phyloP scores from a whole-genome alignment of 2,329 filamentous ascomycete species.

The Neonectria hederae region DNA sequence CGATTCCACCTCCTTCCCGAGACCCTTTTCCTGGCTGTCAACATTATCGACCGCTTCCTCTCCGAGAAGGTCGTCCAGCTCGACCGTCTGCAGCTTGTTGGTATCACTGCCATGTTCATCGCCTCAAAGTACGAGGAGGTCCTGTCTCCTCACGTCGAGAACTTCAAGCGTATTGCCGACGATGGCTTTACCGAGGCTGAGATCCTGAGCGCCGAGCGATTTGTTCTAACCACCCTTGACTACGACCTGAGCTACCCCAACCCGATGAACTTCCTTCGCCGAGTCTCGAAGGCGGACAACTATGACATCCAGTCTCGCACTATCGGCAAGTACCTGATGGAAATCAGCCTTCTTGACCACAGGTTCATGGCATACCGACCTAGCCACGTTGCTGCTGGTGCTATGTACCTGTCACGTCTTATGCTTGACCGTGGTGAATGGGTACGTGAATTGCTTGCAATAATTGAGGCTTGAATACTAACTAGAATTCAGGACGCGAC shows the following conservation, averaged over 20 bases:
- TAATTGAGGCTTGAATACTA: slow-evolving; percentile 38
- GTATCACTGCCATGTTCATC: slow-evolving; percentile 99
- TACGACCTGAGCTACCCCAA: slow-evolving; percentile 99
- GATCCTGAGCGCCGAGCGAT: slow-evolving; percentile 96
- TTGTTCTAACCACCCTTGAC: slow-evolving; percentile 88
- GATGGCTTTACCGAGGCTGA: slow-evolving; percentile 95
- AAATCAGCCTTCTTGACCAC: slow-evolving; percentile 95
- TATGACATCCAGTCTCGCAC: slow-evolving; percentile 99
- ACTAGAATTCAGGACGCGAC: slow-evolving; percentile 73
- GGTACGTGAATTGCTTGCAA: slow-evolving; percentile 65
- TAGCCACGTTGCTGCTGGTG: slow-evolving; percentile 88
- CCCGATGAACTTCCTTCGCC: slow-evolving; percentile 99
- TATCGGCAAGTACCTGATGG: slow-evolving; percentile 95
- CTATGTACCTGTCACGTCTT: slow-evolving; percentile 93
- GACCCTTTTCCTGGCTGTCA: slow-evolving; percentile 95
- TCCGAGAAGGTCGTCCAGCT: slow-evolving; percentile 95
- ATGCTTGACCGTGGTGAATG: slow-evolving; percentile 92
- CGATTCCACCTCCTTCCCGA: slow-evolving; percentile 95
- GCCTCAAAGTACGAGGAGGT: slow-evolving; percentile 99
- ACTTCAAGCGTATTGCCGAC: slow-evolving; percentile 97
- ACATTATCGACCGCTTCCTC: slow-evolving; percentile 98
- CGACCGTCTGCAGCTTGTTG: slow-evolving; percentile 94
- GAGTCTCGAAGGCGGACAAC: slow-evolving; percentile 98
- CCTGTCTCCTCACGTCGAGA: slow-evolving; percentile 93
- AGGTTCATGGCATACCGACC: slow-evolving; percentile 91